Evolutionary conservation across 306 rosid species (phyloP).

Genomic region (Pueraria montana): DNA sequence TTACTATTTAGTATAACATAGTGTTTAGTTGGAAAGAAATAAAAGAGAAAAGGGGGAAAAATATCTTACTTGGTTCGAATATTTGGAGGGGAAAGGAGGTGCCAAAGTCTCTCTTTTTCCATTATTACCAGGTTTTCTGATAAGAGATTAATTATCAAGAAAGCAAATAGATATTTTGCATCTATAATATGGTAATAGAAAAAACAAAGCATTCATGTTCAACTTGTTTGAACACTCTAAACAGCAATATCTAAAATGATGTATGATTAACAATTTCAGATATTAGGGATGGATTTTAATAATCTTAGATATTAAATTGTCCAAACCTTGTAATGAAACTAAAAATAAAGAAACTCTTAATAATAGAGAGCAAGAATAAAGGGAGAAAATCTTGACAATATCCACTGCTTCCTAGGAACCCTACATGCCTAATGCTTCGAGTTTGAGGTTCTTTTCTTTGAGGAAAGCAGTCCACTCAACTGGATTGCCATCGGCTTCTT

Average conservation of each 20-base stretch:
- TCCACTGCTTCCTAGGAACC: not conserved
- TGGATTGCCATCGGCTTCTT: not conserved
- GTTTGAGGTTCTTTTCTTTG: constrained; percentile 11
- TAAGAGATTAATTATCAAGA: too few species aligned
- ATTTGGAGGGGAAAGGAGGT: not conserved
- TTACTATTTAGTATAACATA: not conserved
- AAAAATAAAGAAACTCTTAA: not conserved
- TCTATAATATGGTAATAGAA: not conserved
- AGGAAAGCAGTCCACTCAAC: not conserved
- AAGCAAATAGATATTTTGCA: too few species aligned
- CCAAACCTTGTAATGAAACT: not conserved
- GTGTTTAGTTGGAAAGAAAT: not conserved
- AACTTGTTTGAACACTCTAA: not conserved
- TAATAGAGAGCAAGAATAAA: not conserved
- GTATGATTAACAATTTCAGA: too few species aligned
- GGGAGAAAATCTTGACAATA: not conserved
- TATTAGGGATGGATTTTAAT: not conserved
- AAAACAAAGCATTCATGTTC: not conserved
- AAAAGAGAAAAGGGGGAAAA: not conserved
- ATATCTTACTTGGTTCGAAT: not conserved
- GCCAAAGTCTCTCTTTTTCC: not conserved
- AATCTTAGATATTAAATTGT: not conserved
- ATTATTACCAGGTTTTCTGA: too few species aligned
- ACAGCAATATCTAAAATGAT: not conserved
- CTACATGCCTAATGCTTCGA: not conserved